Evolutionary conservation across 441 rosid genomes (phyloP), one percentile per base, ranked within the genome.

Genomic region (Macaranga tanarius): DNA sequence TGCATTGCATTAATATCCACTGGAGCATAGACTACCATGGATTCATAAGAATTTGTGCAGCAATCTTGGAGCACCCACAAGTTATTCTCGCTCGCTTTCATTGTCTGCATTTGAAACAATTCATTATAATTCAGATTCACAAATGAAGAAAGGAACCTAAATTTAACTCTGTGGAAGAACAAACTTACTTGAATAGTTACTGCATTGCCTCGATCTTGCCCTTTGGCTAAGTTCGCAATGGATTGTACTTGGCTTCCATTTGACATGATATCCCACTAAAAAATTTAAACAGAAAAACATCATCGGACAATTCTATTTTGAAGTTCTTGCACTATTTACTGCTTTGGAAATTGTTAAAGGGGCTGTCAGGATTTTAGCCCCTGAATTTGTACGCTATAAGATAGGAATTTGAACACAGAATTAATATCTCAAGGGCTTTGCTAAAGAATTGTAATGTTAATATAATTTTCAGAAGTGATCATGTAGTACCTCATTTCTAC

Each of bases 131-230:
- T 78, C 54, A 60, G 72, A 62, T 65, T 28, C 16, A 13, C 6
- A n/a, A 31, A 34, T 12, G 54, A 17, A 20, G 57, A 45, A 50
- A 65, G 38, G 0, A 19, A 20, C 2, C 16, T 20, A 19, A 42
- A 3, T 44, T 61, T 40, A 11, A 10, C 0, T 28, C 7, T 44
- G 15, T 63, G 48, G 40, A 23, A 34, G 56, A 28, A 38, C 40
- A 5, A 38, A 68, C 76, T 71, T 62, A 85, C 98, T 63, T 92
- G 98, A 57, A 93, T 85, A 26, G 90, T 78, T 50, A 91, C 99
- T 75, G 97, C 84, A 73, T 95, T 95, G 81, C 99, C 99, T 28
- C 97, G 86, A 81, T 95, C 93, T 85, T 92, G 89, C 52, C 99
- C 99, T 79, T 95, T 91, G 34, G 97, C 82, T 72, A 95, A 79